Evolutionary conservation across 2,329 filamentous ascomycete species (phyloP).

Genomic region (Talaromyces sp.): DNA sequence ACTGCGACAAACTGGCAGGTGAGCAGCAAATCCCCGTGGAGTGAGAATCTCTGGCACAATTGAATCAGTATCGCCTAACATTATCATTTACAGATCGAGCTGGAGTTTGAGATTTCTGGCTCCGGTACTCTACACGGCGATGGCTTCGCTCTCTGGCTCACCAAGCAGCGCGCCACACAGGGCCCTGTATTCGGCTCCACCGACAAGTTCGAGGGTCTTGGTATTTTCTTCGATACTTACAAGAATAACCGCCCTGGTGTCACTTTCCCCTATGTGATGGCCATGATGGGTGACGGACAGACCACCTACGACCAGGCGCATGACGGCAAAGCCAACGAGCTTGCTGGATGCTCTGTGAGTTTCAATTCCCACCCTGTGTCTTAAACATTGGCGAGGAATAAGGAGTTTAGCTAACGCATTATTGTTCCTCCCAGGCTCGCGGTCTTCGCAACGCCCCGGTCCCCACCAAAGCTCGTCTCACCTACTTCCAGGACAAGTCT

Average conservation of each 20-base stretch:
- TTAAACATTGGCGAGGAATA: no score
- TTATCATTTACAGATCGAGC: conserved; percentile 64
- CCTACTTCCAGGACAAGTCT: conserved; percentile 95
- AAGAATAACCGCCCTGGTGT: conserved; percentile 98
- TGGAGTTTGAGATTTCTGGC: conserved; percentile 93
- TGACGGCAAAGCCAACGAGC: conserved; percentile 89
- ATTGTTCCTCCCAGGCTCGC: conserved; percentile 59
- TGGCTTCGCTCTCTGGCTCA: conserved; percentile 97
- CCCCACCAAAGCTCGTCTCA: conserved; percentile 83
- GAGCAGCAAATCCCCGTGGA: conserved; percentile 43
- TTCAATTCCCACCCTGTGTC: background rate
- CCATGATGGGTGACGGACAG: conserved; percentile 92
- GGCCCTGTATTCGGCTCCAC: conserved; percentile 86
- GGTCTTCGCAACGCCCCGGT: conserved; percentile 79
- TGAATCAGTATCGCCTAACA: background rate
- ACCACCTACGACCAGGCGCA: conserved; percentile 89
- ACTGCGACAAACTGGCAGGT: conserved; percentile 98
- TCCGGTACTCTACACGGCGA: conserved; percentile 90
- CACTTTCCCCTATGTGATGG: conserved; percentile 97
- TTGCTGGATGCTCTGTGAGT: conserved; percentile 84
- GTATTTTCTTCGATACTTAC: conserved; percentile 97
- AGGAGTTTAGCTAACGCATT: background rate
- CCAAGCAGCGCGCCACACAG: conserved; percentile 79
- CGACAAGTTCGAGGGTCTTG: conserved; percentile 91
- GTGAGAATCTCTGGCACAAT: background rate